phyloP scores from a whole-genome alignment of 208 protist genomes.

The Crithidia acanthocephali region DNA sequence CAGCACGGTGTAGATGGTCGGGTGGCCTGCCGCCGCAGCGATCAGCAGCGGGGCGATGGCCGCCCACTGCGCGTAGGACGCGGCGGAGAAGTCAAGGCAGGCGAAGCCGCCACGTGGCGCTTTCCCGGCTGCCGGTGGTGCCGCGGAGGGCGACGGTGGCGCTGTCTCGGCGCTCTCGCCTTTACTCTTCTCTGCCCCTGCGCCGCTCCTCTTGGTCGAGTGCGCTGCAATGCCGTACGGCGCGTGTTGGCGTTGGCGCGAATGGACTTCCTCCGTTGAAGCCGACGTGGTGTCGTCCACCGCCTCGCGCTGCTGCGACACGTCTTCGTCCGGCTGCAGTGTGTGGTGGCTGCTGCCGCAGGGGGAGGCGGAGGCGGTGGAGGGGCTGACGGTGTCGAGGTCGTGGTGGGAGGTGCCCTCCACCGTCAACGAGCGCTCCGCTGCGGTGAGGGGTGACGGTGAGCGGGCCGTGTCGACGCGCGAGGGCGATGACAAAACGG shows the following conservation, averaged over 20 bases:
- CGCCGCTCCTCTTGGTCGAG: background rate
- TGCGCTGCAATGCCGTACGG: background rate
- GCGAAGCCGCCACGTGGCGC: constrained; percentile 41
- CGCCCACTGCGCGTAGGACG: constrained; percentile 68
- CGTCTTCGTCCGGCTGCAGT: background rate
- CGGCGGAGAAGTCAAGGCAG: constrained; percentile 62
- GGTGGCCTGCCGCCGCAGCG: constrained; percentile 45
- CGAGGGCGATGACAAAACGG: background rate
- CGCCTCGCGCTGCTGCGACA: background rate
- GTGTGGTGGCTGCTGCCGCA: constrained; percentile 16
- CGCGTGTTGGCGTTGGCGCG: background rate
- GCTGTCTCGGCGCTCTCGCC: constrained; percentile 2
- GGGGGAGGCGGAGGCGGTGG: constrained; percentile 10
- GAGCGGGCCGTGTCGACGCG: constrained; percentile 5
- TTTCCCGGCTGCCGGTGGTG: background rate
- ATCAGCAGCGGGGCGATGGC: constrained; percentile 61
- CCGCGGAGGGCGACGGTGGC: background rate
- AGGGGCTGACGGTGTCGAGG: constrained; percentile 16
- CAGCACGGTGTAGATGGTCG: constrained; percentile 49
- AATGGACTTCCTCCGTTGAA: background rate
- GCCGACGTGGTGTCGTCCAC: background rate
- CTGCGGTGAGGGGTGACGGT: background rate
- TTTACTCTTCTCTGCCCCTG: background rate
- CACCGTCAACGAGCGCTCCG: background rate
- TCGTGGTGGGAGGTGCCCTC: background rate